Evolutionary conservation across 495 filamentous ascomycete species (phyloP).

Genomic region (Cenococcum geophilum): DNA sequence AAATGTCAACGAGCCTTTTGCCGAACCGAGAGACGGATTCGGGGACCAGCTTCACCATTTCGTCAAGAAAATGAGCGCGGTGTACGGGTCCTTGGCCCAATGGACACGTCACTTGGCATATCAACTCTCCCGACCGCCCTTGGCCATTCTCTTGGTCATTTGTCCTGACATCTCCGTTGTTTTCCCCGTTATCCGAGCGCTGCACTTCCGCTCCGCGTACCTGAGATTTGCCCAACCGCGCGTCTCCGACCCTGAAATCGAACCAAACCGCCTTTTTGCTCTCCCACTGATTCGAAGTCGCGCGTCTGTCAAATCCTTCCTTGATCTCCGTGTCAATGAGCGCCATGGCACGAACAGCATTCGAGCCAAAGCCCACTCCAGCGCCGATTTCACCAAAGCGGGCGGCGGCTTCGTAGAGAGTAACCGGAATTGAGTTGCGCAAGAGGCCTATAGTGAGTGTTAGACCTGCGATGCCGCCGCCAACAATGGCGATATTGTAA

Average conservation of each 20-base stretch:
- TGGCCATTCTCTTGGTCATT: no score
- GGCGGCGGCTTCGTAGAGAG: constrained; percentile 28
- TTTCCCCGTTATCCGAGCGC: no score
- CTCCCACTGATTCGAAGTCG: constrained; percentile 28
- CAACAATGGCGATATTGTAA: constrained; percentile 21
- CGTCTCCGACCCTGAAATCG: neutral
- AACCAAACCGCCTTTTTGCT: neutral
- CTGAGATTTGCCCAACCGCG: no score
- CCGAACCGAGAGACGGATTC: constrained; percentile 38
- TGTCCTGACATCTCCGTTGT: no score
- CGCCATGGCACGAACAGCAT: constrained; percentile 52
- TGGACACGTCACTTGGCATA: constrained; percentile 33
- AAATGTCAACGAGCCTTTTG: constrained; percentile 38
- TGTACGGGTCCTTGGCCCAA: constrained; percentile 42
- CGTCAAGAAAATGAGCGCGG: constrained; percentile 55
- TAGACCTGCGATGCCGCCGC: constrained; percentile 25
- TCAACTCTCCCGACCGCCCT: constrained; percentile 20
- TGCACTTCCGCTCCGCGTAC: no score
- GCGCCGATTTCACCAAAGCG: constrained; percentile 50
- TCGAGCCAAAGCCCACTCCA: constrained; percentile 55
- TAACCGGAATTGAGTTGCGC: constrained; percentile 6
- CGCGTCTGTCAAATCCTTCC: constrained; percentile 39
- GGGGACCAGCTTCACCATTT: constrained; percentile 52
- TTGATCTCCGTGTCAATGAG: constrained; percentile 46
- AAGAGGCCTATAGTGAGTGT: constrained; percentile 20